These are phyloP conservation scores for Myriangium duriaei DNA, from an alignment of 2,329 filamentous ascomycete genomes.

Conservation along the genomic window DNA sequence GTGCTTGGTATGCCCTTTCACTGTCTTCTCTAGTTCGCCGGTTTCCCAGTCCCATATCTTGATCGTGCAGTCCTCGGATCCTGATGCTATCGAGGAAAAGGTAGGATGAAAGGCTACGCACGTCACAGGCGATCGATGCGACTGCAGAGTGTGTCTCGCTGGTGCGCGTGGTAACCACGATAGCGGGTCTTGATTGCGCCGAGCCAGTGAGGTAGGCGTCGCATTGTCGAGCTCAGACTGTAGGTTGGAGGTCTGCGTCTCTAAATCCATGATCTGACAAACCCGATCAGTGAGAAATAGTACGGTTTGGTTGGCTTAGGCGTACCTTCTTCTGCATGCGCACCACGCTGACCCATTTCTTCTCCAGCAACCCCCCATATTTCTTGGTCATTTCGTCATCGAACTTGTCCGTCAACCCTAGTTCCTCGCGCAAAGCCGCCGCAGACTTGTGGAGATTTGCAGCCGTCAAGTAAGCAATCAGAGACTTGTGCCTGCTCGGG, in stretches of 20 bases:
- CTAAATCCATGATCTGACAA: constrained; percentile 85
- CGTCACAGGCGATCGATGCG: constrained; percentile 68
- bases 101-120: constrained; percentile 87
- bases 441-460: constrained; percentile 59
- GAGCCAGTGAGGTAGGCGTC: constrained; percentile 65
- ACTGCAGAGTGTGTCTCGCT: constrained; percentile 69
- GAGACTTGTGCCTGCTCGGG: constrained; percentile 67
- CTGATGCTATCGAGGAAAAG: constrained; percentile 80
- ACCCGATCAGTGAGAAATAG: too few species aligned
- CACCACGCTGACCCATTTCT: constrained; percentile 97
- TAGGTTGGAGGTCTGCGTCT: constrained; percentile 57
- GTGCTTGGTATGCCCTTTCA: constrained; percentile 84
- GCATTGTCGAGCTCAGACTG: constrained; percentile 77
- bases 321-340: constrained; percentile 85
- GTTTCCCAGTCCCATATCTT: constrained; percentile 98
- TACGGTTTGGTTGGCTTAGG: too few species aligned
- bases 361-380: constrained; percentile 86
- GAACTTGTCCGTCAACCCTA: constrained; percentile 58
- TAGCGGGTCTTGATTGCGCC: constrained; percentile 69
- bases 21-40: constrained; percentile 76
- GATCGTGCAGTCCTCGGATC: constrained; percentile 84
- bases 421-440: constrained; percentile 60
- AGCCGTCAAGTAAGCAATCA: constrained; percentile 75
- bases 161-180: constrained; percentile 80
- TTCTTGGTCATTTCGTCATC: constrained; percentile 78